Conservation (phyloP, 2,329 filamentous ascomycete genomes). For the Huntiella bhutanensis region DNA sequence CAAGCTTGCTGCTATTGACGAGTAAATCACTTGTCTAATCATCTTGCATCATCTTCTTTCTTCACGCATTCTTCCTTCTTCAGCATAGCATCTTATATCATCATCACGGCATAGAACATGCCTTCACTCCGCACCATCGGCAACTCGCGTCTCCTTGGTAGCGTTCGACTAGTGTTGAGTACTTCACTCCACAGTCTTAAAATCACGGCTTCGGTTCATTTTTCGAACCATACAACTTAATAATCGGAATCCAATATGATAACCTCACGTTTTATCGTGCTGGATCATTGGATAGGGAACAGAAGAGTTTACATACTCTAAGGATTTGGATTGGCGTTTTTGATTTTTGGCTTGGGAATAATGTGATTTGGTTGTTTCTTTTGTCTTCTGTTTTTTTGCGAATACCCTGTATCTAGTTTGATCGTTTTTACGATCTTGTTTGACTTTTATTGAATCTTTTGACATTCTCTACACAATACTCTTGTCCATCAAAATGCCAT, state of each 20-base stretch:
- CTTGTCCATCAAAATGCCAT: too few species aligned
- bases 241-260: too few species aligned
- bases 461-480: too few species aligned
- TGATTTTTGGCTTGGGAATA: constrained; percentile 1
- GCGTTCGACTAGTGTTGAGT: neutral
- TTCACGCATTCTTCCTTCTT: neutral
- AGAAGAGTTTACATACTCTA: neutral
- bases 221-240: too few species aligned
- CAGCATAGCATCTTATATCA: neutral
- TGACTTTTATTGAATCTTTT: too few species aligned
- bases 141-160: too few species aligned
- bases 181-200: neutral
- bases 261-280: too few species aligned
- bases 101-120: neutral
- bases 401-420: neutral
- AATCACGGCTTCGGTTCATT: neutral
- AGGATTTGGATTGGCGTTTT: neutral
- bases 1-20: constrained; percentile 31
- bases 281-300: too few species aligned
- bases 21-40: constrained; percentile 17
- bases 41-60: neutral
- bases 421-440: neutral
- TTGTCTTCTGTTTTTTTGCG: constrained; percentile 2
- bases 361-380: neutral
- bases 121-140: neutral